These are phyloP conservation scores for Pochonia chlamydosporia DNA, from an alignment of 2,329 filamentous ascomycete genomes.

Conservation along the genomic window DNA sequence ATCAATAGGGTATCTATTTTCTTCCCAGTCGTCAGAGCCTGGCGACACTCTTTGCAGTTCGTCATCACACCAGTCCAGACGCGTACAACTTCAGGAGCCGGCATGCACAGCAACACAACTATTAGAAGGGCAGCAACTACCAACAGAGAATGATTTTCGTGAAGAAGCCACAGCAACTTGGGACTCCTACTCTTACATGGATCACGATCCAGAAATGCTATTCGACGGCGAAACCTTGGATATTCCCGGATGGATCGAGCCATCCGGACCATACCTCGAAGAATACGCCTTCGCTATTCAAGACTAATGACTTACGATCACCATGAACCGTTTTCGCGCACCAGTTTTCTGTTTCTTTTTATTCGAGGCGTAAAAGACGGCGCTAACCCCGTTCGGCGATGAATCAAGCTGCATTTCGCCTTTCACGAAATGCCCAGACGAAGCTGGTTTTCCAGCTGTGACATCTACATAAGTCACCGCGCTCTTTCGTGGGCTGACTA, in stretches of 20 bases:
- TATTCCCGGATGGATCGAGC: slow-evolving; percentile 9
- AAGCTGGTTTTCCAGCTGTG: background rate
- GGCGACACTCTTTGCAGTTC: slow-evolving; percentile 4
- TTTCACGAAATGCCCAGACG: slow-evolving; percentile 1
- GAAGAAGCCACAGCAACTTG: slow-evolving; percentile 10
- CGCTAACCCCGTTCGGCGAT: background rate
- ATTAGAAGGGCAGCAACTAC: slow-evolving; percentile 2
- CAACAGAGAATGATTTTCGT: slow-evolving; percentile 7
- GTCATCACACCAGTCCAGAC: slow-evolving; percentile 8
- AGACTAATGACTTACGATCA: slow-evolving; percentile 2
- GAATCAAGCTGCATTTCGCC: slow-evolving; percentile 1
- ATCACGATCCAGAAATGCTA: slow-evolving; percentile 7
- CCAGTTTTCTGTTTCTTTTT: background rate
- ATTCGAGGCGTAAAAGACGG: background rate
- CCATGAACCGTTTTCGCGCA: background rate
- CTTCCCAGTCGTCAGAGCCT: slow-evolving; percentile 5
- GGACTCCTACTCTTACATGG: slow-evolving; percentile 9
- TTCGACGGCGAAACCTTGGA: slow-evolving; percentile 7
- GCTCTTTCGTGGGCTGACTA: background rate
- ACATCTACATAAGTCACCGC: slow-evolving; percentile 5
- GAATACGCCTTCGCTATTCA: slow-evolving; percentile 6
- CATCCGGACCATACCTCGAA: slow-evolving; percentile 7
- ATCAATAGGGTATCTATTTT: slow-evolving; percentile 8
- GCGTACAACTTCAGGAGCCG: slow-evolving; percentile 9
- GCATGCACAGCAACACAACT: slow-evolving; percentile 1